Base-by-base conservation (phyloP, 129 eudicot species). In the Mikania micrantha region DNA sequence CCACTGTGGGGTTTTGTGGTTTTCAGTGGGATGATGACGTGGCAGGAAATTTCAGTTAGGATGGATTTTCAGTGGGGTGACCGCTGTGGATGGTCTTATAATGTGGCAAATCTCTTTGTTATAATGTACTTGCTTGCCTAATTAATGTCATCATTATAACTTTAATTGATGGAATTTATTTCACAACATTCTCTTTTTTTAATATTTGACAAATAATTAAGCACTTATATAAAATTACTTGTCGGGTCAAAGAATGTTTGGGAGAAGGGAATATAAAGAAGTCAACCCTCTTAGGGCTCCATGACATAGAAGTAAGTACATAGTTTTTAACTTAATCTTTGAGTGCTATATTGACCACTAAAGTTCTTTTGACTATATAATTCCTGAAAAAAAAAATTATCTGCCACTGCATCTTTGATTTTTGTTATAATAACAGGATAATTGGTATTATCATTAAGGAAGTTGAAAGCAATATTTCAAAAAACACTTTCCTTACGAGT, bases 401-500 rank as follows among this genome's bases (percentile, higher is more conserved):
- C 50, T 50, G 13, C 64, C 19, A 40, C 45, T 48, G 36, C 68
- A 36, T 54, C 48, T 70, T 74, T 71, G 60, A 76, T 32, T 31
- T 25, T 70, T 19, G 71, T 54, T 53, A 31, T 54, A 24, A 63
- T 71, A 44, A 74, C 91, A 94, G 99, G 88, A 81, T 94, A 48
- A 94, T 89, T 47, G 87, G 90, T 53, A 86, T 64, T 75, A 87
- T 94, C 41, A 68, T 89, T 28, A 84, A 76, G 77, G 99, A 94
- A 78, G 86, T 94, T 75, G 99, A 94, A 79, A 89, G 54, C 60
- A 75, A 74, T 71, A 94, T 89, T 35, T 75, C 95, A 19, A 89
- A 81, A 72, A 72, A 67, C 67, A 84, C 90, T 15, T 74, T 94
- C 58, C 93, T 94, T 34, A 66, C 83, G 27, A 94, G 87, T 77